These are phyloP conservation scores for Populus davidiana DNA, from an alignment of 345 rosid genomes.

Conservation along the genomic window DNA sequence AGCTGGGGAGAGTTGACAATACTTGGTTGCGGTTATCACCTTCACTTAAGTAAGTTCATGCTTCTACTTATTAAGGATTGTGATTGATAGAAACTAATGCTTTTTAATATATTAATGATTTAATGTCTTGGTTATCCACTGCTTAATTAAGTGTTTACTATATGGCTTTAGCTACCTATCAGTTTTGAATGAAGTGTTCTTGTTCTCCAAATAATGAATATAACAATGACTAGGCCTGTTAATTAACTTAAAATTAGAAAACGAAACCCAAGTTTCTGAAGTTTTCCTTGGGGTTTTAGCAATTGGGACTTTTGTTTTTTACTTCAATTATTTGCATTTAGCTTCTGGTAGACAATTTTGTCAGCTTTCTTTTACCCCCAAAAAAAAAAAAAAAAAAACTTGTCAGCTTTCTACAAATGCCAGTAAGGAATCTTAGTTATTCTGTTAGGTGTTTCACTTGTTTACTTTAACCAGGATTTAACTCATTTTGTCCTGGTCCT, in stretches of 20 bases:
- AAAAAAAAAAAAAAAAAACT: background rate
- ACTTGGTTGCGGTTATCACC: slow-evolving; percentile 11
- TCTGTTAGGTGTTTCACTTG: background rate
- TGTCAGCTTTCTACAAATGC: background rate
- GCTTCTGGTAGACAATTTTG: background rate
- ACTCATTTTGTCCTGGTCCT: background rate
- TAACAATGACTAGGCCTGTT: background rate
- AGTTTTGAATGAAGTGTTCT: background rate
- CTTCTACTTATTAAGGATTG: background rate
- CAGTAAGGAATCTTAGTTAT: background rate
- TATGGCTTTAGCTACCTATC: background rate
- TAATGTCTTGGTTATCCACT: background rate
- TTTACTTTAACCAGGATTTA: background rate
- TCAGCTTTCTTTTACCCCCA: background rate
- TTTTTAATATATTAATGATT: background rate
- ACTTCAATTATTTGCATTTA: background rate
- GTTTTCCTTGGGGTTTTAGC: background rate
- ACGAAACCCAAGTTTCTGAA: background rate
- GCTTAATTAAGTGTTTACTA: background rate
- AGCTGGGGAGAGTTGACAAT: slow-evolving; percentile 13
- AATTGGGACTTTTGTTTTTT: background rate
- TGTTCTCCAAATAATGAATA: background rate
- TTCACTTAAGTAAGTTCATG: slow-evolving; percentile 4
- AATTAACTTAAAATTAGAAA: background rate
- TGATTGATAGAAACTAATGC: background rate